Conservation (phyloP, 2,329 filamentous ascomycete genomes). For the Sporothrix inflata region DNA sequence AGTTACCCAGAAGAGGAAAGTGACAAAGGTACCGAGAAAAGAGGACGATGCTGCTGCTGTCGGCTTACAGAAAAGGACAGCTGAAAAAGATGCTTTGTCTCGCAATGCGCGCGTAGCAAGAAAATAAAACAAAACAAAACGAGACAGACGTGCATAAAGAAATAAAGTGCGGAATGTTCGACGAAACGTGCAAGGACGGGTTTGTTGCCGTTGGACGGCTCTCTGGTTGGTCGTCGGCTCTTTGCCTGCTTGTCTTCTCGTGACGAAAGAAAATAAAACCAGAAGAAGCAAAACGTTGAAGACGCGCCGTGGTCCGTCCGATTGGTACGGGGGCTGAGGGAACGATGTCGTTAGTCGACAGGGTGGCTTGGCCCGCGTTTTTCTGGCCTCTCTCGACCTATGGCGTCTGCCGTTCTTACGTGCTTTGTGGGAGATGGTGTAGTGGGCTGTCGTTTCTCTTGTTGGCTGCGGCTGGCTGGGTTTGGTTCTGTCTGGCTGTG, state of each 20-base stretch:
- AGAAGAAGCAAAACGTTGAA: not conserved
- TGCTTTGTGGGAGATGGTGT: slow-evolving; percentile 3
- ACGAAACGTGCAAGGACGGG: not conserved
- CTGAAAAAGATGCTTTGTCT: not conserved
- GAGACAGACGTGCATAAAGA: not conserved
- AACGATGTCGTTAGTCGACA: not conserved
- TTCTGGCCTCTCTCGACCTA: not conserved
- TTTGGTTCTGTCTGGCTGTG: not conserved
- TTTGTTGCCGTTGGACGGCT: not conserved
- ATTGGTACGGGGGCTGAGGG: not conserved
- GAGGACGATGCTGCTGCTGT: no score
- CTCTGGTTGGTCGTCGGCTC: not conserved
- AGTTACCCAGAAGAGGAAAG: not conserved
- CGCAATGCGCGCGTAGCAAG: not conserved
- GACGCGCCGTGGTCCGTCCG: slow-evolving; percentile 19
- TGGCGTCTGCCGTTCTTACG: not conserved
- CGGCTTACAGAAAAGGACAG: no score
- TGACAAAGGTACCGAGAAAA: not conserved
- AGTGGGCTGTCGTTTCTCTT: slow-evolving; percentile 10
- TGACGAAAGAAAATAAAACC: not conserved
- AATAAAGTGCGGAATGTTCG: not conserved
- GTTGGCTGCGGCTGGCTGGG: not conserved
- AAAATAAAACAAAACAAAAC: not conserved
- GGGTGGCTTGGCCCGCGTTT: slow-evolving; percentile 13
- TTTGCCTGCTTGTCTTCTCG: not conserved